Base-by-base conservation (phyloP, 371 early-diverging fungal genomes). In the Thermomucor indicae-seudaticae region DNA sequence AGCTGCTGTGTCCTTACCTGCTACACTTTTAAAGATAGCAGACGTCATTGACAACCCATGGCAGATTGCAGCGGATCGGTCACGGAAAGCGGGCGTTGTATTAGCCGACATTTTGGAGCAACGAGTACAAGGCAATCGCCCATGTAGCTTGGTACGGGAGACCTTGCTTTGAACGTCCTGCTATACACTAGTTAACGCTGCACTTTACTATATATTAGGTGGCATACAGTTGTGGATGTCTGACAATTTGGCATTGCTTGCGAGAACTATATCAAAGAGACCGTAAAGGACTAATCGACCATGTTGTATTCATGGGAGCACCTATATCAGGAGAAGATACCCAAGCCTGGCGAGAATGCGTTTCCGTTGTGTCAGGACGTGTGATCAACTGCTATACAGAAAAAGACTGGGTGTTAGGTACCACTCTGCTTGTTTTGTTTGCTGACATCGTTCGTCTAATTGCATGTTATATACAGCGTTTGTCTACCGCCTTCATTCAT, bases 181-280 rank as follows among this genome's bases (percentile, higher is more conserved):
- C 14, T 38, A 49, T 12, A 12, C 19, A 20, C 30, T 16, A 11
- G 16, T 45, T 53, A 27, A 17, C 34, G 30, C 1, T 25, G 27
- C 6, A 38, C 16, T 31, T 32, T 42, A 32, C 43, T 12, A 43
- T 32, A 10, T 11, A 43, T 6, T 35, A 30, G 70, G 65, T 81
- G 27, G 97, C 91, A 0, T 96, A 88, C 70, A 95, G 96, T 19
- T 84, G 95, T 29, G 98, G 98, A 3, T 92, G 92, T 6, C 77
- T 93, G 3, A 88, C 92, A 10, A 90, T 98, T 43, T 95, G 89
- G 75, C 81, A 88, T 31, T 90, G 94, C 57, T 70, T 97, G 25
- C 67, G 84, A 39, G 96, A 96, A 53, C 76, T 97, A 6, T 83
- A 90, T 28, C 63, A 75, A 41, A 71, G 81, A 19, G 63, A 69